Base-by-base conservation (phyloP, 331 rosid species). In the Erythrophleum ivorense region DNA sequence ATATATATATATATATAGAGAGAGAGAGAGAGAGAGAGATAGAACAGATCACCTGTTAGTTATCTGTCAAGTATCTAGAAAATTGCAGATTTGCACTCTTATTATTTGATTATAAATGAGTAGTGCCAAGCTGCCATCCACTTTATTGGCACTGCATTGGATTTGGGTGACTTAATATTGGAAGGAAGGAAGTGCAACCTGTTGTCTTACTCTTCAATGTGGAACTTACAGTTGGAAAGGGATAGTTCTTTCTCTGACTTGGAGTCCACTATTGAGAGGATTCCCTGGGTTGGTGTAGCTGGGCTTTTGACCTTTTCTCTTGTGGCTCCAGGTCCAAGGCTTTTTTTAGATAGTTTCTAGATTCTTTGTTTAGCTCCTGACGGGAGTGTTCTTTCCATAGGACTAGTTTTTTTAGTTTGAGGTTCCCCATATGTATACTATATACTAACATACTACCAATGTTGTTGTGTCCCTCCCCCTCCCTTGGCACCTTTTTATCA, bases 281-380 rank as follows among this genome's bases (percentile, higher is more conserved):
- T 65, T 80, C 45, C 58, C 48, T 21, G 21, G n/a, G 24, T 41
- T 74, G 65, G 31, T 65, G 38, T 75, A 1, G 40, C 31, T 74
- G 14, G 84, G 68, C 29, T 48, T 67, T 76, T 55, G 38, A 21
- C 50, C 40, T 64, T 21, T 24, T 68, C 76, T 65, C 29, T 58
- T 36, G 21, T 36, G 73, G 66, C 40, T 24, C 29, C 29, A 24
- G 29, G 29, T 76, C 40, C 67, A 4, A 19, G 49, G 66, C 48
- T 33, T 76, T 14, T 55, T 33, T 57, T 46, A 12, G 40, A 68
- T 76, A 76, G 31, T 69, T 75, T 34, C 49, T 68, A 13, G 31
- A 60, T 38, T 31, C 55, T 7, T 70, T 0, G 52, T 49, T 77
- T 46, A 15, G 38, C 59, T 55, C 24, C 53, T 81, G 50, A 65